Conservation (phyloP, 1,284 basidiomycete genomes). For the Boletus semigastroideus region DNA sequence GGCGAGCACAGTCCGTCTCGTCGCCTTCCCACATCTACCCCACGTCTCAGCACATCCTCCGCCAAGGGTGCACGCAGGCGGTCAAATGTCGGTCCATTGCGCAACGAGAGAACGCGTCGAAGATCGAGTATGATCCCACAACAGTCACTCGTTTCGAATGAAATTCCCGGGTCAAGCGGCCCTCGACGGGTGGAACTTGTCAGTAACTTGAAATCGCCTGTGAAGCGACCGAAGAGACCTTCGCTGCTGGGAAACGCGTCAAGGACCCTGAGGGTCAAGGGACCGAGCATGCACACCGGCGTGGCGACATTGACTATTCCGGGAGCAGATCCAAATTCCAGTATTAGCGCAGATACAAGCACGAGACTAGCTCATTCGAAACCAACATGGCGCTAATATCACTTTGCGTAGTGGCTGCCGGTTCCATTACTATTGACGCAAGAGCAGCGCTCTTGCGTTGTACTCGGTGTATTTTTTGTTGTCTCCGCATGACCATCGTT, state of each 20-base stretch:
- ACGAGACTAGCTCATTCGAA: slow-evolving; percentile 19
- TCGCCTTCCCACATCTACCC: slow-evolving; percentile 47
- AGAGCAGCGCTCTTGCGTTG: slow-evolving; percentile 19
- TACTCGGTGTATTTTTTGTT: slow-evolving; percentile 16
- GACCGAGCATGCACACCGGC: slow-evolving; percentile 19
- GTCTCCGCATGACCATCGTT: slow-evolving; percentile 13
- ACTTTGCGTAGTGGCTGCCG: not conserved
- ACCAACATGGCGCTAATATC: slow-evolving; percentile 29
- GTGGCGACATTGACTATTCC: slow-evolving; percentile 20
- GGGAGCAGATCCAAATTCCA: slow-evolving; percentile 30
- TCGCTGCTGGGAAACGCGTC: slow-evolving; percentile 47
- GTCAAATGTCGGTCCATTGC: slow-evolving; percentile 70
- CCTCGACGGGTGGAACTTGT: slow-evolving; percentile 43
- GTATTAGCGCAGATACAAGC: slow-evolving; percentile 27
- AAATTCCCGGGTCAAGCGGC: slow-evolving; percentile 32
- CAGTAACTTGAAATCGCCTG: slow-evolving; percentile 57
- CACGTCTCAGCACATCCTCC: slow-evolving; percentile 40
- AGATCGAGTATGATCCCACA: slow-evolving; percentile 78
- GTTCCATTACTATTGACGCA: slow-evolving; percentile 7
- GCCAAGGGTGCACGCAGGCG: slow-evolving; percentile 51
- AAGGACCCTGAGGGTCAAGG: slow-evolving; percentile 30
- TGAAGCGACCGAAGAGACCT: slow-evolving; percentile 60
- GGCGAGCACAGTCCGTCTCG: slow-evolving; percentile 43
- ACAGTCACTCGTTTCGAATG: slow-evolving; percentile 43
- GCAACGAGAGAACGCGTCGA: slow-evolving; percentile 66